Conservation (phyloP, 352 stramenopile genomes). For the Globisporangium sylvaticum region DNA sequence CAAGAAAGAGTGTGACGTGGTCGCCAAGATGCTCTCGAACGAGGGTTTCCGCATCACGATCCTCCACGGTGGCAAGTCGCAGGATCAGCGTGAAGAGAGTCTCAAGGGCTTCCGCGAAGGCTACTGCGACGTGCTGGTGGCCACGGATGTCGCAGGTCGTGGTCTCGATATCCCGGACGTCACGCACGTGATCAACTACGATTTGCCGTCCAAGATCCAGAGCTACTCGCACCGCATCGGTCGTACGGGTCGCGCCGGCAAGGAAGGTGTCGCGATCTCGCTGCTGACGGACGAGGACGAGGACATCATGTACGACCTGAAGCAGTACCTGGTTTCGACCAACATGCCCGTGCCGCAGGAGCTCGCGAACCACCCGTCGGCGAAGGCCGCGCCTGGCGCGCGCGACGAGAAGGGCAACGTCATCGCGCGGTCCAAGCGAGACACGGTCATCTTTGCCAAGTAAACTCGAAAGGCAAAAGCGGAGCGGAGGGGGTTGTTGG, state of each 20-base stretch:
- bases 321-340: slow-evolving; percentile 95
- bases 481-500: not conserved
- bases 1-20: slow-evolving; percentile 97
- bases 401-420: slow-evolving; percentile 86
- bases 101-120: slow-evolving; percentile 89
- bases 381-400: slow-evolving; percentile 78
- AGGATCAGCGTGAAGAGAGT: slow-evolving; percentile 94
- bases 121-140: slow-evolving; percentile 89
- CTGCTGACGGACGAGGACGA: slow-evolving; percentile 98
- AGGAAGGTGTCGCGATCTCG: slow-evolving; percentile 95
- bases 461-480: slow-evolving; percentile 19
- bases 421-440: slow-evolving; percentile 80
- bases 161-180: slow-evolving; percentile 99
- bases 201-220: slow-evolving; percentile 97
- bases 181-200: slow-evolving; percentile 98
- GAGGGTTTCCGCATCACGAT: slow-evolving; percentile 90
- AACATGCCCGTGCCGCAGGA: slow-evolving; percentile 92
- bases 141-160: slow-evolving; percentile 93
- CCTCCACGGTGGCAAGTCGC: slow-evolving; percentile 96
- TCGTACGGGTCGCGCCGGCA: slow-evolving; percentile 96
- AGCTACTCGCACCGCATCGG: slow-evolving; percentile 99
- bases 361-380: slow-evolving; percentile 91
- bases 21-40: slow-evolving; percentile 91
- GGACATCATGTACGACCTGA: slow-evolving; percentile 96
- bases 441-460: slow-evolving; percentile 88